phyloP scores from a whole-genome alignment of 1,284 basidiomycete species.

The Pyrrhoderma lamaoense region DNA sequence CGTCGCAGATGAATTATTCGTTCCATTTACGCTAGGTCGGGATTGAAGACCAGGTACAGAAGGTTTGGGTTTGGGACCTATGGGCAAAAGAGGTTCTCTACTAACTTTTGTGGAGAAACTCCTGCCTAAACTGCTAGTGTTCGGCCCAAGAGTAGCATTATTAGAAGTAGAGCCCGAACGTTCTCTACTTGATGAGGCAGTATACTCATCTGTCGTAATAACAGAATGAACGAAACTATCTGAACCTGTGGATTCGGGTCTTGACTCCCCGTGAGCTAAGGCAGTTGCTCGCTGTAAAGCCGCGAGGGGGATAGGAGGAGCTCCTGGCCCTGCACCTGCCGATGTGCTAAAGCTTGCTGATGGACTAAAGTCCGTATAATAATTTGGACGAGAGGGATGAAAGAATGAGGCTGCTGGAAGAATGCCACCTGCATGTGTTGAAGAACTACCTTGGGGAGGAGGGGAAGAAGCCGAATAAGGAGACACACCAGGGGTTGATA shows the following conservation, averaged over 20 bases:
- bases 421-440: conserved; percentile 64
- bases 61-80: conserved; percentile 22
- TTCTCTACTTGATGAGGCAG: background rate
- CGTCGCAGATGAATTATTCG: conserved; percentile 10
- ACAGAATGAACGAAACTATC: conserved; percentile 17
- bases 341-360: conserved; percentile 29
- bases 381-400: conserved; percentile 51
- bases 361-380: conserved; percentile 29
- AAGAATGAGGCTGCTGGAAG: conserved; percentile 71
- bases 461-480: conserved; percentile 4
- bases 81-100: conserved; percentile 59
- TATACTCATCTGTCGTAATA: conserved; percentile 14
- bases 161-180: background rate
- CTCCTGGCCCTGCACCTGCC: background rate
- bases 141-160: background rate
- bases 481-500: background rate
- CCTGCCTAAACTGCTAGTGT: conserved; percentile 1
- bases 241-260: conserved; percentile 14
- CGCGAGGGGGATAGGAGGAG: conserved; percentile 13
- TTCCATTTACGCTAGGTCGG: background rate
- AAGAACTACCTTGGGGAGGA: conserved; percentile 19
- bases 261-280: background rate
- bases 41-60: background rate
- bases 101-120: conserved; percentile 40
- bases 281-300: conserved; percentile 23